Evolutionary conservation across 208 protist genomes (phyloP), one percentile per base, ranked within the genome.

Genomic region (Trypanosoma scelopori): DNA sequence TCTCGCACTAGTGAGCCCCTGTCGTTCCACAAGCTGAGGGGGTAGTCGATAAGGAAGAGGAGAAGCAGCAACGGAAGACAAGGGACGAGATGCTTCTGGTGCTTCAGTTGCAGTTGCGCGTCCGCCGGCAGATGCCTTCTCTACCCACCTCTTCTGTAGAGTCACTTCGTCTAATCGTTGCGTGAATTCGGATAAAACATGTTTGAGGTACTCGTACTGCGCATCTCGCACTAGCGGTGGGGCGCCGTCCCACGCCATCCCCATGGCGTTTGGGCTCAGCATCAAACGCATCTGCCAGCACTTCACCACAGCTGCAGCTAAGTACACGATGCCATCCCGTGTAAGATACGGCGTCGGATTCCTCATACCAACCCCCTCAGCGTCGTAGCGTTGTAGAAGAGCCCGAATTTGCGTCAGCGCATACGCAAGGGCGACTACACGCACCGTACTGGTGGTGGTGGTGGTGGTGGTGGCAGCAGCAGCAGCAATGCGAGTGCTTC

Each of bases 301-400:
- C 42, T 68, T 68, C 35, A 68, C 62, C 15, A 59, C 12, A 22
- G 62, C 62, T 22, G 62, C 62, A 28, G 62, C 62, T 49, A 68
- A 59, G 42, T 68, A 68, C 22, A 52, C 11, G 2, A 59, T 51
- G 16, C 28, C 62, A 18, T 53, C 41, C 3, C 52, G 32, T 42
- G 52, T 51, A 2, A 68, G 9, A 1, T 7, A 42, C 3, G 42
- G 12, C 32, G 25, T n/a, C 16, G 16, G 6, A 11, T 30, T 16
- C 39, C 56, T n/a, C 25, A 5, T 13, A 18, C 27, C 4, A n/a
- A 15, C 32, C 28, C 23, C 35, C 50, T 13, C 3, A 42, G 28
- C 25, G 0, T 30, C 25, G 32, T n/a, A 3, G 22, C 20, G 11
- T 16, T 27, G 23, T 30, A 32, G 13, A 41, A 64, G 7, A 43